phyloP scores from a whole-genome alignment of 31 red algal genomes.

The Odonthalia washingtoniensis region DNA sequence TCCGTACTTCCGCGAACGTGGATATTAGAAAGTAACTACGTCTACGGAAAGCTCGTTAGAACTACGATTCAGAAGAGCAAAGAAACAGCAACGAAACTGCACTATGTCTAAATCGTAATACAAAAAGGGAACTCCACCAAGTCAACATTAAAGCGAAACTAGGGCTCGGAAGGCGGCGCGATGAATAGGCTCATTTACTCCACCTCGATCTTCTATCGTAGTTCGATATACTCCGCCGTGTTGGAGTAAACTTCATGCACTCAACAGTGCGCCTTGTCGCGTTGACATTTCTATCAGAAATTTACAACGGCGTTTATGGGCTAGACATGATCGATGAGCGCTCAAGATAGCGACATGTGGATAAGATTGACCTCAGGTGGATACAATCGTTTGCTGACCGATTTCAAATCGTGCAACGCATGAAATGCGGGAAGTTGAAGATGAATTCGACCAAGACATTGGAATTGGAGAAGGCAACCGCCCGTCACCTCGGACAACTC shows the following conservation, averaged over 20 bases:
- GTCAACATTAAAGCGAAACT: neutral
- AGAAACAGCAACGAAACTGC: neutral
- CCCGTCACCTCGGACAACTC: too few species aligned
- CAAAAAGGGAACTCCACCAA: neutral
- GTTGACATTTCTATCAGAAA: neutral
- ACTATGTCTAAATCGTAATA: neutral
- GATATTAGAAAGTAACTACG: neutral
- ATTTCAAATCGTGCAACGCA: too few species aligned
- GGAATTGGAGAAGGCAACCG: too few species aligned
- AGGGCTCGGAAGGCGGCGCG: neutral
- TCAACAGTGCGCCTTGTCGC: neutral
- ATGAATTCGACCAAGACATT: too few species aligned
- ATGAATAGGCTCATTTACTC: neutral
- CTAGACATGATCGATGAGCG: too few species aligned
- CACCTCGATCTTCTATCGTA: neutral
- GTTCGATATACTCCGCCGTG: neutral
- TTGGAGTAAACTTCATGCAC: neutral
- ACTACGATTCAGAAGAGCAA: neutral
- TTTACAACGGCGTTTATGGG: neutral
- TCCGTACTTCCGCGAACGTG: neutral
- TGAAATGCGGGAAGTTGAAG: too few species aligned
- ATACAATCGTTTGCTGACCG: too few species aligned
- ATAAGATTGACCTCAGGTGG: too few species aligned
- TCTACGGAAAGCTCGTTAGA: neutral
- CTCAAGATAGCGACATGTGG: too few species aligned